Percentiles rank a stretch among this genome's conserved stretches.
phyloP scores from a whole-genome alignment of 2,329 filamentous ascomycete species.

The Coniochaeta ligniaria region DNA sequence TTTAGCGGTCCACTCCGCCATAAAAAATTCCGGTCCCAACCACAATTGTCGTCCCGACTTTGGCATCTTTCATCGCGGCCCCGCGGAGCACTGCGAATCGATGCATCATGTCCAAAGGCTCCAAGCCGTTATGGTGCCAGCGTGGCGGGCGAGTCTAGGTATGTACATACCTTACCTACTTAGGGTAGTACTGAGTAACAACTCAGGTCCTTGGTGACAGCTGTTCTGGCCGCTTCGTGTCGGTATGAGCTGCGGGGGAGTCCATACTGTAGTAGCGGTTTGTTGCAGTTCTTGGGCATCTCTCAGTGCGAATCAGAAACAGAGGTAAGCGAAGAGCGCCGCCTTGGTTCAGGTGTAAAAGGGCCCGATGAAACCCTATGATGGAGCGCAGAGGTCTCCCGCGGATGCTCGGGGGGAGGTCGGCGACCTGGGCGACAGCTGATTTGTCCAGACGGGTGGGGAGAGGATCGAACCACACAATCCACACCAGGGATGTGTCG shows the following conservation, averaged over 20 bases:
- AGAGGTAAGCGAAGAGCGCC: slow-evolving; percentile 18
- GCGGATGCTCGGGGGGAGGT: background rate
- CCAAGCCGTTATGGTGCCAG: background rate
- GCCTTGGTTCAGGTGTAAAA: slow-evolving; percentile 1
- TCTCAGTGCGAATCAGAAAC: slow-evolving; percentile 16
- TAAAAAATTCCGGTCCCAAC: no score
- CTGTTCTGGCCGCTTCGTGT: background rate
- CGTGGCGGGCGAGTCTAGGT: background rate
- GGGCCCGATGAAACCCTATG: background rate
- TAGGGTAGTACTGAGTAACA: background rate
- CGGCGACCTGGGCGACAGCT: background rate
- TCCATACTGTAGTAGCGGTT: background rate
- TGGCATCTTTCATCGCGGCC: no score
- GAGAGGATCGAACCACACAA: background rate
- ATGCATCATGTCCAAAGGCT: no score
- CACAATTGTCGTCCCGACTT: no score
- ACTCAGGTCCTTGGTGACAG: no score
- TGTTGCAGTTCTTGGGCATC: background rate
- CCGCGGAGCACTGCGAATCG: no score
- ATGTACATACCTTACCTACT: no score
- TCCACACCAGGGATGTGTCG: background rate
- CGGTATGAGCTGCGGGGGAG: background rate
- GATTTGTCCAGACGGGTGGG: background rate
- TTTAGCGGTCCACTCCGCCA: no score
- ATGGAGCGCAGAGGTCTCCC: background rate